Percentiles rank a stretch among this genome's conserved stretches.
Evolutionary conservation across 306 rosid species (phyloP).

Genomic region (Abrus pulchellus): DNA sequence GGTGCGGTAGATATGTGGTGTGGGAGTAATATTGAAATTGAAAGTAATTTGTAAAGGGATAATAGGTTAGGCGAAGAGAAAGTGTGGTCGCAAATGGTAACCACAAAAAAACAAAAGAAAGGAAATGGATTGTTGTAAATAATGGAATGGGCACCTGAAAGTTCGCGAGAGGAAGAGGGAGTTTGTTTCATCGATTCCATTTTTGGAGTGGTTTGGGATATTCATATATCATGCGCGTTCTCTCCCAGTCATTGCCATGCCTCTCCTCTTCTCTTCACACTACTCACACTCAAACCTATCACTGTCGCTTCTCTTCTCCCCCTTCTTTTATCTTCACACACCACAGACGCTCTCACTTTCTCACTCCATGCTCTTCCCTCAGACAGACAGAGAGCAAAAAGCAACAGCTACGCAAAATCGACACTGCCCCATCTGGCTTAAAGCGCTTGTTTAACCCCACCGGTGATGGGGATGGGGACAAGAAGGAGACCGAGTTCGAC

Average conservation of each 20-base stretch:
- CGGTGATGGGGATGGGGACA: slow-evolving; percentile 8
- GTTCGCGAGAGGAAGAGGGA: neutral
- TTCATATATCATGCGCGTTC: slow-evolving; percentile 72
- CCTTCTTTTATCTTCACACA: slow-evolving; percentile 62
- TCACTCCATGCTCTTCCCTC: slow-evolving; percentile 81
- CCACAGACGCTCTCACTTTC: slow-evolving; percentile 63
- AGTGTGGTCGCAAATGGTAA: slow-evolving; percentile 23
- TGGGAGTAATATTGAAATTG: neutral
- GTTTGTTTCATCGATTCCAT: neutral
- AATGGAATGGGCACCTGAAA: neutral
- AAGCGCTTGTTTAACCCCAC: slow-evolving; percentile 71
- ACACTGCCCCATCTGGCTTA: slow-evolving; percentile 63
- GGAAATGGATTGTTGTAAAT: neutral
- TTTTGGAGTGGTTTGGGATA: neutral
- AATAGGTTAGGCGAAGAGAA: neutral
- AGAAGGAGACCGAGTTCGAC: slow-evolving; percentile 22
- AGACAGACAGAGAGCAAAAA: slow-evolving; percentile 69
- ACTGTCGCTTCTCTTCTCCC: slow-evolving; percentile 43
- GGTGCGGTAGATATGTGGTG: neutral
- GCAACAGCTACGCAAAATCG: slow-evolving; percentile 47
- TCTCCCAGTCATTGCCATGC: slow-evolving; percentile 67
- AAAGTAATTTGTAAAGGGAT: neutral
- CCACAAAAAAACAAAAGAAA: slow-evolving; percentile 38
- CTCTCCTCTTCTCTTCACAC: slow-evolving; percentile 53
- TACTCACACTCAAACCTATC: neutral